Evolutionary conservation across 208 protist species (phyloP).

Genomic region (Wallacemonas sp.): DNA sequence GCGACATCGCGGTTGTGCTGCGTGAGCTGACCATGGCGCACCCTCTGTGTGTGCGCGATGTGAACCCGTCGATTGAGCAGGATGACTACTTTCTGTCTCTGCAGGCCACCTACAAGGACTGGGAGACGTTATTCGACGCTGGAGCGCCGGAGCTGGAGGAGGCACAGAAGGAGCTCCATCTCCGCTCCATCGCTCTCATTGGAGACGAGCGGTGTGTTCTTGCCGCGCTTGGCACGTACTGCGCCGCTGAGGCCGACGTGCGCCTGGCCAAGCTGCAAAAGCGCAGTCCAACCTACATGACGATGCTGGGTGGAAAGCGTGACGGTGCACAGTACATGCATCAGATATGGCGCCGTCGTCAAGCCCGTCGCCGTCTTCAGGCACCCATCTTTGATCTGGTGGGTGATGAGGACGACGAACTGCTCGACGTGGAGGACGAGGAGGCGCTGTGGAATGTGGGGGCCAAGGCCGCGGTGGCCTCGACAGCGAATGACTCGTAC

Average conservation of each 20-base stretch:
- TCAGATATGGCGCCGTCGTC: slow-evolving; percentile 41
- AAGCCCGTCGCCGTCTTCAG: slow-evolving; percentile 35
- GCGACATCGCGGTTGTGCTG: slow-evolving; percentile 33
- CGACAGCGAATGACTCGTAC: slow-evolving; percentile 37
- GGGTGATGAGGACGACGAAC: slow-evolving; percentile 25
- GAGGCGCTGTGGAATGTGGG: slow-evolving; percentile 18
- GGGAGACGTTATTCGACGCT: slow-evolving; percentile 27
- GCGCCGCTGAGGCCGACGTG: slow-evolving; percentile 43
- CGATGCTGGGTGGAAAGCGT: slow-evolving; percentile 16
- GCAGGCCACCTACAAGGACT: slow-evolving; percentile 44
- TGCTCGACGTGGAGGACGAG: slow-evolving; percentile 20
- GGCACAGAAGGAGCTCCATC: slow-evolving; percentile 44
- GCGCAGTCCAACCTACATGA: slow-evolving; percentile 19
- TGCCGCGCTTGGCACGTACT: slow-evolving; percentile 43
- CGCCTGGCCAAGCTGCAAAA: slow-evolving; percentile 32
- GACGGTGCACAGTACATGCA: slow-evolving; percentile 53
- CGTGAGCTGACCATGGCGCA: slow-evolving; percentile 40
- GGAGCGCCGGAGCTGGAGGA: slow-evolving; percentile 25
- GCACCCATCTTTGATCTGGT: slow-evolving; percentile 20
- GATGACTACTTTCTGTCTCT: slow-evolving; percentile 57
- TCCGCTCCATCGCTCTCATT: slow-evolving; percentile 44
- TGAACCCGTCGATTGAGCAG: slow-evolving; percentile 54
- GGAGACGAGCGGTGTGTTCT: slow-evolving; percentile 56
- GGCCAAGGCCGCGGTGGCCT: slow-evolving; percentile 20
- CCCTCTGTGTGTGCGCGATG: slow-evolving; percentile 62